Conservation (phyloP, 805 yeast species). For the Blastobotrys chiropterorum region DNA sequence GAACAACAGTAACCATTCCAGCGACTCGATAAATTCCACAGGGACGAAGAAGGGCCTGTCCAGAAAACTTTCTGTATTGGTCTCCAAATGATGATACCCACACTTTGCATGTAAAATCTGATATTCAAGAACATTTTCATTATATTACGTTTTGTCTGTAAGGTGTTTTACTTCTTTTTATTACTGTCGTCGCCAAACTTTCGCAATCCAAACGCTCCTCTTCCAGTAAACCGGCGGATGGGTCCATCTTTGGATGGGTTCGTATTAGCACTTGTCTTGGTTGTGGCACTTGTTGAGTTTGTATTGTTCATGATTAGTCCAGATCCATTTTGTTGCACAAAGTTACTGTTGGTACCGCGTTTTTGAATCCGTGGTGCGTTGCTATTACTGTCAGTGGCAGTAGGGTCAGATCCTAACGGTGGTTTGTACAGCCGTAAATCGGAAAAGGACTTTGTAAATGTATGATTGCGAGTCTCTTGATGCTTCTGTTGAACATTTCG, state of each 20-base stretch:
- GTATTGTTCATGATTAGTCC: neutral
- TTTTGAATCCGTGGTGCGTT: neutral
- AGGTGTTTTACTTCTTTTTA: neutral
- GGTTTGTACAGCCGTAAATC: conserved; percentile 2
- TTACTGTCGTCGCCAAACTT: conserved; percentile 7
- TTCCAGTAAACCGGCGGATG: neutral
- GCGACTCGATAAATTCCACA: neutral
- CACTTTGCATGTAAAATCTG: neutral
- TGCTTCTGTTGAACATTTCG: conserved; percentile 37
- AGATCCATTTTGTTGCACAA: neutral
- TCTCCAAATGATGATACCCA: conserved; percentile 1
- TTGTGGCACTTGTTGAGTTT: neutral
- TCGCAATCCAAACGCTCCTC: conserved; percentile 5
- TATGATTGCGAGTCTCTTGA: conserved; percentile 17
- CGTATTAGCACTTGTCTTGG: neutral
- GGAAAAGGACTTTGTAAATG: conserved; percentile 1
- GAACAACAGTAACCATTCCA: neutral
- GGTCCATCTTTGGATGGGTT: neutral
- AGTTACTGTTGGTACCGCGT: neutral
- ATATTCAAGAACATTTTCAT: neutral
- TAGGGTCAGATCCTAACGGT: neutral
- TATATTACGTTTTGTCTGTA: too few species aligned
- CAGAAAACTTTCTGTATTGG: neutral
- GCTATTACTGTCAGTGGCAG: neutral
- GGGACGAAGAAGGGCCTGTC: neutral